Percentiles rank a stretch among this genome's conserved stretches.
Conservation (phyloP, 2,329 filamentous ascomycete species). For the Ceratocystis lukuohia region DNA sequence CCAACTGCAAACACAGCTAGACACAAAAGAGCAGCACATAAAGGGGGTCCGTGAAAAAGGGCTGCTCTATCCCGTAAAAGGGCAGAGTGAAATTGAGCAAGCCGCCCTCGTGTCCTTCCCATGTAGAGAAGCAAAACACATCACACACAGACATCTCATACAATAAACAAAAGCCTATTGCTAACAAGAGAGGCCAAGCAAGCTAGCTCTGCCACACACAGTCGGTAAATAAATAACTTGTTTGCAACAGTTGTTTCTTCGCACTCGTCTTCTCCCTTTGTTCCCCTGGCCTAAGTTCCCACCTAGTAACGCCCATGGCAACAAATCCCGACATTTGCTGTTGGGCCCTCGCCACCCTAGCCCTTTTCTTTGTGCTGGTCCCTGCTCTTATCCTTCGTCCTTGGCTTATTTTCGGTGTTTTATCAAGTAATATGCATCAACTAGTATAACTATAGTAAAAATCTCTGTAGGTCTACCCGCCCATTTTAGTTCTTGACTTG, state of each 20-base stretch:
- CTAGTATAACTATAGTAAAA: no score
- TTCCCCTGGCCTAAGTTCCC: slow-evolving; percentile 3
- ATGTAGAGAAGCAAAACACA: not conserved
- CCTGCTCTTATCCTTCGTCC: not conserved
- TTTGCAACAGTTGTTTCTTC: not conserved
- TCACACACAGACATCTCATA: not conserved
- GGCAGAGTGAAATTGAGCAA: no score
- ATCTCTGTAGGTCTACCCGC: no score
- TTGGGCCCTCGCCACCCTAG: not conserved
- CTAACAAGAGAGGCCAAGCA: not conserved
- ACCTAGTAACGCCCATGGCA: slow-evolving; percentile 12
- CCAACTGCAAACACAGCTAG: not conserved
- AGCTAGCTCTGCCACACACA: not conserved
- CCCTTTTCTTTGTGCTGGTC: not conserved
- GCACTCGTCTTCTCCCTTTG: not conserved
- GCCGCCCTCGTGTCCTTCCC: not conserved
- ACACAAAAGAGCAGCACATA: not conserved
- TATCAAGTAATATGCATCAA: no score
- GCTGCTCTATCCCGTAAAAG: no score
- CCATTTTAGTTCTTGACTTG: not conserved
- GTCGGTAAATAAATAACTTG: slow-evolving; percentile 20
- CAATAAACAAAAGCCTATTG: no score
- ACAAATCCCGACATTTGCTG: slow-evolving; percentile 8
- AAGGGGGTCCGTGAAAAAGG: no score
- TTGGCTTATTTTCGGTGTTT: not conserved